Percentiles rank a stretch among this genome's conserved stretches.
phyloP scores from a whole-genome alignment of 2,329 filamentous ascomycete species.

The Boeremia exigua region DNA sequence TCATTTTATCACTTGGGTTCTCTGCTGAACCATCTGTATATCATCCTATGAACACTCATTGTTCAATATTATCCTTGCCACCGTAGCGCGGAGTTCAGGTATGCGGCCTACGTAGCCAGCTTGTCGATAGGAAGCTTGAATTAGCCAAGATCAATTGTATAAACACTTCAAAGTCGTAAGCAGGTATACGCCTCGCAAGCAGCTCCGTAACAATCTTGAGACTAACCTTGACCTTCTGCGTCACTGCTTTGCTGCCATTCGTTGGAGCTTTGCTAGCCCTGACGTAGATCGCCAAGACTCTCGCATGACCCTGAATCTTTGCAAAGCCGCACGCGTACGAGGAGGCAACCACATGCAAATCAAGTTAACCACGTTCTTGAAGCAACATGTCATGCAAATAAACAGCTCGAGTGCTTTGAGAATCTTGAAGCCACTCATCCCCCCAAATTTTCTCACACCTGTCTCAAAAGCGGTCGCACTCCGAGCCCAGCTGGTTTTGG shows the following conservation, averaged over 20 bases:
- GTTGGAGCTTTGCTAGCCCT: slow-evolving; percentile 10
- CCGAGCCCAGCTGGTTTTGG: slow-evolving; percentile 35
- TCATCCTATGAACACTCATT: not conserved
- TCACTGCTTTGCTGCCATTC: slow-evolving; percentile 5
- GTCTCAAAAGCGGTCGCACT: slow-evolving; percentile 16
- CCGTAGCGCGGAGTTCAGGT: slow-evolving; percentile 21
- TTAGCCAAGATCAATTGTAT: not conserved
- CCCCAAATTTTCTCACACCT: slow-evolving; percentile 9
- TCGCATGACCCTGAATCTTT: slow-evolving; percentile 9
- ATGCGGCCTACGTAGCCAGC: not conserved
- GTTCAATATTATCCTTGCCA: slow-evolving; percentile 3
- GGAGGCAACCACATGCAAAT: slow-evolving; percentile 13
- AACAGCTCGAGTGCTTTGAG: not conserved
- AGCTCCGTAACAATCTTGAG: not conserved
- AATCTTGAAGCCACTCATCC: not conserved
- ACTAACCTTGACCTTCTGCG: not conserved
- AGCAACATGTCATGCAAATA: not conserved
- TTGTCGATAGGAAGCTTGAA: not conserved
- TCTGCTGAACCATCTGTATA: not conserved
- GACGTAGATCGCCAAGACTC: slow-evolving; percentile 29
- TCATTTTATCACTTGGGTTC: not conserved
- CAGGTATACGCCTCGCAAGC: slow-evolving; percentile 1
- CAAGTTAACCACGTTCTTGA: slow-evolving; percentile 6
- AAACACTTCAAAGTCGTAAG: not conserved
- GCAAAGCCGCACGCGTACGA: slow-evolving; percentile 10